Base-by-base conservation (phyloP, 2,329 filamentous ascomycete genomes). In the Dissoconium aciculare region DNA sequence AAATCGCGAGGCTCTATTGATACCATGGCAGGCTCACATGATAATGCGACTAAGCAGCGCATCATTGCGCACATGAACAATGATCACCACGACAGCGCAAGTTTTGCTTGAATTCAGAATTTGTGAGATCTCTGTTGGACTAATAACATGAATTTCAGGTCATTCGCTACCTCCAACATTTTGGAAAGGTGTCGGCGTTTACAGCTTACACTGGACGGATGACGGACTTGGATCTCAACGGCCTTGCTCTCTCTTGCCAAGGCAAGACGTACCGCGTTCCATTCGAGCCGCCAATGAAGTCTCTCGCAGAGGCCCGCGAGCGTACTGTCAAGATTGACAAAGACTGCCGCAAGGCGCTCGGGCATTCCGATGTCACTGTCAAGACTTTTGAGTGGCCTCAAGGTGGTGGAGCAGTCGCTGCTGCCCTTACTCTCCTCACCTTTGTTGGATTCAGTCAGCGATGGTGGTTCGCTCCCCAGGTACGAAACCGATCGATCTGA, bases 21-120 rank as follows among this genome's bases (percentile, higher is more conserved):
- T n/a, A n/a, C n/a, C n/a, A n/a, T n/a, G n/a, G n/a, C n/a, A n/a
- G n/a, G n/a, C 9, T 12, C 26, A 11, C 35, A 59, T 40, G 63
- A 67, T 32, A 57, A 56, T 23, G 63, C 60, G 0, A 56, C 62
- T 35, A 72, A 72, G 49, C 46, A 62, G 35, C 71, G 74, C 35
- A 75, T 83, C 53, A 69, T 87, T 49, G 64, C 64, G 17, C 85
- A 94, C 62, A 89, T 94, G 81, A 93, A 94, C 59, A 62, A 63
- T 26, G 78, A 87, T 55, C 87, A 93, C 58, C 61, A 66, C 30
- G 67, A 71, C 44, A 81, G 82, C 35, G 71, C 63, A 51, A 13
- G 50, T 25, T 21, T 19, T 25, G 27, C n/a, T 11, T n/a, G n/a
- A n/a, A n/a, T n/a, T n/a, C n/a, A n/a, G n/a, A n/a, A n/a, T n/a